These are phyloP conservation scores for Alternaria arborescens DNA, from an alignment of 2,329 filamentous ascomycete genomes.

Conservation along the genomic window DNA sequence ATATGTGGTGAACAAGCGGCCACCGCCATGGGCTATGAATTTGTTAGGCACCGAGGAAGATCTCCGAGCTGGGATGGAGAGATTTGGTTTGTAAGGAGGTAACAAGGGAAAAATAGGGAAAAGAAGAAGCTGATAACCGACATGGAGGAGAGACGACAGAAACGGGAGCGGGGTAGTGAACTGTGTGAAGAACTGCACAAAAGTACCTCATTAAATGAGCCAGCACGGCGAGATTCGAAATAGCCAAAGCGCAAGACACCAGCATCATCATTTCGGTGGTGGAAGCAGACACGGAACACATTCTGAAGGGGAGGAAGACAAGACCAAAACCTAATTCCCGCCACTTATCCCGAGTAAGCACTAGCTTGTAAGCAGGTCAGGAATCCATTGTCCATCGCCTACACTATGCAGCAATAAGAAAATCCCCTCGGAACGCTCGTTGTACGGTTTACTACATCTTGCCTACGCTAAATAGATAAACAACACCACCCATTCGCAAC, in stretches of 20 bases:
- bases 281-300: not conserved
- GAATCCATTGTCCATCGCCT: not conserved
- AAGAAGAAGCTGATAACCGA: not conserved
- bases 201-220: not conserved
- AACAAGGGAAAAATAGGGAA: not conserved
- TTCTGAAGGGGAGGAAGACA: not conserved
- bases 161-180: not conserved
- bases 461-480: not conserved
- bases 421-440: not conserved
- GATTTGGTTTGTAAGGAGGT: conserved; percentile 25
- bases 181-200: not conserved
- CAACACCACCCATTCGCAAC: not conserved
- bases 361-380: not conserved
- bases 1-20: conserved; percentile 68
- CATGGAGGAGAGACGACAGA: not conserved
- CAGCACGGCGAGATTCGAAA: not conserved
- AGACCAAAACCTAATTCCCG: not conserved
- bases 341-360: not conserved
- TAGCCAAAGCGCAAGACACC: not conserved
- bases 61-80: conserved; percentile 55
- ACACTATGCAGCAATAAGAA: not conserved
- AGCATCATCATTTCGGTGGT: not conserved
- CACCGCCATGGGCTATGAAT: conserved; percentile 79
- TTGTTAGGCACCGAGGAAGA: conserved; percentile 81
- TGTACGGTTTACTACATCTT: not conserved